These are phyloP conservation scores for Didymella exigua DNA, from an alignment of 2,329 filamentous ascomycete species.

Conservation along the genomic window DNA sequence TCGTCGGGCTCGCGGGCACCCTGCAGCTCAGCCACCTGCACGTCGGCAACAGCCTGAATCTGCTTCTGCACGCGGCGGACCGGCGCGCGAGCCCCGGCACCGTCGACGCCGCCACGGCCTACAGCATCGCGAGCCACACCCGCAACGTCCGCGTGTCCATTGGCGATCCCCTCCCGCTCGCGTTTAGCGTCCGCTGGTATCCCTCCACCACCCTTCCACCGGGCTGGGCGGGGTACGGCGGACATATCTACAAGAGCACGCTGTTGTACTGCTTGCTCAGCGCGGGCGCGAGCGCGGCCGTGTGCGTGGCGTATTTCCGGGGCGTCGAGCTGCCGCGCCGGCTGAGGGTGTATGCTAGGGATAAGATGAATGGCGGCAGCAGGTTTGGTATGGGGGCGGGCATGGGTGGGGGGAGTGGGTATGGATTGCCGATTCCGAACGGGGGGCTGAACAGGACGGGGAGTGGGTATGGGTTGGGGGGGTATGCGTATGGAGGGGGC, in stretches of 20 bases:
- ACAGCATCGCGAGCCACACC: slow-evolving; percentile 72
- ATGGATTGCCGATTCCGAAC: slow-evolving; percentile 42
- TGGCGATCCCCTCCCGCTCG: slow-evolving; percentile 80
- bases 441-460: slow-evolving; percentile 38
- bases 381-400: slow-evolving; percentile 44
- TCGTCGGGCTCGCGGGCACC: slow-evolving; percentile 87
- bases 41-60: slow-evolving; percentile 86
- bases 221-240: slow-evolving; percentile 58
- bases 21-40: slow-evolving; percentile 85
- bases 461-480: slow-evolving; percentile 48
- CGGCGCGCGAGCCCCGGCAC: slow-evolving; percentile 65
- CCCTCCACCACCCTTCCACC: slow-evolving; percentile 71
- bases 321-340: slow-evolving; percentile 59
- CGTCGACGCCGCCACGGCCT: slow-evolving; percentile 85
- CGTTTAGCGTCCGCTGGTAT: slow-evolving; percentile 86
- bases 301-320: slow-evolving; percentile 61
- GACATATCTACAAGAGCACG: slow-evolving; percentile 58
- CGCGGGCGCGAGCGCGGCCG: slow-evolving; percentile 54
- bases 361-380: slow-evolving; percentile 51
- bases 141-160: slow-evolving; percentile 74
- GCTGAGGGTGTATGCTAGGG: slow-evolving; percentile 63
- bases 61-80: slow-evolving; percentile 76
- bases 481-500: slow-evolving; percentile 52
- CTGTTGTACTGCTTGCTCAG: slow-evolving; percentile 57
- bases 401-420: slow-evolving; percentile 31